A percentile compares a stretch with the other conserved stretches of the same genome.
Conservation (phyloP, 768 basidiomycete genomes). For the Holtermanniella nyarrowii region DNA sequence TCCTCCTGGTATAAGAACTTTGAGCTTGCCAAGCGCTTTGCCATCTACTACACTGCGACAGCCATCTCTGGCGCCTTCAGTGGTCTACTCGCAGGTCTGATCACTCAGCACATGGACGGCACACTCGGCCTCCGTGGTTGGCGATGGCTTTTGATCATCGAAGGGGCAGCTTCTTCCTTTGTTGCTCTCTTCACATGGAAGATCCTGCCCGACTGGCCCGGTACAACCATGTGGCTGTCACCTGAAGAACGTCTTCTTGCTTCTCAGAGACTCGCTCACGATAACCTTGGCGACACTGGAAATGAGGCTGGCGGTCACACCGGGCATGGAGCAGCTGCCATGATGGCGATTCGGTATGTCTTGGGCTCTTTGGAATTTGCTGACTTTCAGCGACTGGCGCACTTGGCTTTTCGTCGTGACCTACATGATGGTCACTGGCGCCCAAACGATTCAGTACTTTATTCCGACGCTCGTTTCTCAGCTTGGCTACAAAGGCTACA, state of each 20-base stretch:
- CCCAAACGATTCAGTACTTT: constrained; percentile 38
- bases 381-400: constrained; percentile 15
- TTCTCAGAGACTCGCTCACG: constrained; percentile 33
- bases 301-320: constrained; percentile 14
- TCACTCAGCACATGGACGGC: constrained; percentile 35
- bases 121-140: constrained; percentile 25
- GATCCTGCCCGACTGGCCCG: constrained; percentile 40
- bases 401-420: constrained; percentile 22
- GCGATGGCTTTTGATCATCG: constrained; percentile 23
- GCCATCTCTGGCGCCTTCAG: constrained; percentile 38
- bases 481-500: constrained; percentile 33
- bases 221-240: constrained; percentile 40
- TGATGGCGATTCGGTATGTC: constrained; percentile 6
- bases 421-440: constrained; percentile 37
- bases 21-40: constrained; percentile 38
- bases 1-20: constrained; percentile 30
- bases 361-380: neutral
- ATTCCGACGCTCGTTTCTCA: constrained; percentile 27
- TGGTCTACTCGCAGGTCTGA: constrained; percentile 38
- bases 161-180: constrained; percentile 28
- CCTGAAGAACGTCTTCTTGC: constrained; percentile 39
- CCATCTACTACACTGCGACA: constrained; percentile 39
- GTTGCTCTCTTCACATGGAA: constrained; percentile 24
- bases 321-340: constrained; percentile 8
- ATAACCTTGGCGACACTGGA: constrained; percentile 33